A percentile compares a stretch with the other conserved stretches of the same genome.
Conservation (phyloP, 2,329 filamentous ascomycete species). For the Cadophora sp. region DNA sequence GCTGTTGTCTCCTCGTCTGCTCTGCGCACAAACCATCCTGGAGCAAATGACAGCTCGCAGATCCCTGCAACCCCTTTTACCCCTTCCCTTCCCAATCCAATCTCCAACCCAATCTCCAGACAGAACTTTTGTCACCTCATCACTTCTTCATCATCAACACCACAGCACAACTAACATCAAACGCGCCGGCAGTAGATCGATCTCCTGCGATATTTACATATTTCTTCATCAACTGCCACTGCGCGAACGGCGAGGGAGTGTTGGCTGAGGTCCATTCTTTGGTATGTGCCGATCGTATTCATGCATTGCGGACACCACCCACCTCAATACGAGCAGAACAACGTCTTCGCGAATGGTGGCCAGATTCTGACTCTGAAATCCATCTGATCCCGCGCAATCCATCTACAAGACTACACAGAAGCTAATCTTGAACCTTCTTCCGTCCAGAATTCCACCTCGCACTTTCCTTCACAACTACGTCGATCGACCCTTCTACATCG, state of each 20-base stretch:
- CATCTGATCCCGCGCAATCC: conserved; percentile 18
- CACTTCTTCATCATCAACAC: conserved; percentile 22
- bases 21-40: conserved; percentile 26
- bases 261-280: conserved; percentile 29
- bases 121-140: conserved; percentile 33
- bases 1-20: conserved; percentile 5
- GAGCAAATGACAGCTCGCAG: conserved; percentile 39
- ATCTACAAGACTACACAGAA: conserved; percentile 24
- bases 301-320: conserved; percentile 34
- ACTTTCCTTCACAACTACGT: conserved; percentile 39
- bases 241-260: conserved; percentile 21
- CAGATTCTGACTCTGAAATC: not conserved
- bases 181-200: conserved; percentile 34
- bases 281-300: conserved; percentile 40
- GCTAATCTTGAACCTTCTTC: conserved; percentile 34
- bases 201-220: conserved; percentile 17
- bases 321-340: conserved; percentile 30
- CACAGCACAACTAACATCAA: conserved; percentile 31
- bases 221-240: conserved; percentile 29
- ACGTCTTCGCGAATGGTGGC: not conserved
- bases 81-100: conserved; percentile 31
- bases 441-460: conserved; percentile 31
- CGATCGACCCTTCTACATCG: conserved; percentile 41
- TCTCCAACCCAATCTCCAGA: conserved; percentile 27
- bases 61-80: conserved; percentile 43